phyloP scores from a whole-genome alignment of 1,284 basidiomycete genomes.

The Mycosarcoma mackinlayi region DNA sequence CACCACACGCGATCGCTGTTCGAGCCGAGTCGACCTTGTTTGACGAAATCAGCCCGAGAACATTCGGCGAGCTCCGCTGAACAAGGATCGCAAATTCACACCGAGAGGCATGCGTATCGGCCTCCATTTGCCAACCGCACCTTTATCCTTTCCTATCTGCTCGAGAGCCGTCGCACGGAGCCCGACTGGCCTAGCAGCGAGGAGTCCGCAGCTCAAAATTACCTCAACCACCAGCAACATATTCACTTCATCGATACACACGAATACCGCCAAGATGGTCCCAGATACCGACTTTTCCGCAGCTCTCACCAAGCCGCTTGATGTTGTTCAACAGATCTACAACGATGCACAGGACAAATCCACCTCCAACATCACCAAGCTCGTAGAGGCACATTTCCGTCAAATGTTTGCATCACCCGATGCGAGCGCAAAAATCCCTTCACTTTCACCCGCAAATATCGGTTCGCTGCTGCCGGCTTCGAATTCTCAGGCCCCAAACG shows the following conservation, averaged over 20 bases:
- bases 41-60: no score
- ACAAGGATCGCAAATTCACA: neutral
- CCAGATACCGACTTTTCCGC: conserved; percentile 51
- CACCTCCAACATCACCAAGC: conserved; percentile 27
- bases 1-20: no score
- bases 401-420: conserved; percentile 38
- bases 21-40: no score
- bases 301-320: conserved; percentile 46
- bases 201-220: neutral
- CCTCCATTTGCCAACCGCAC: neutral
- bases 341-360: conserved; percentile 36
- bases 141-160: neutral
- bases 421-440: conserved; percentile 42
- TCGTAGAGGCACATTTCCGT: conserved; percentile 43
- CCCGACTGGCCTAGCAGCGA: neutral
- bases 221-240: neutral
- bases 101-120: conserved; percentile 20
- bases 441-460: conserved; percentile 27
- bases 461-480: conserved; percentile 14
- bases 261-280: conserved; percentile 34
- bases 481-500: conserved; percentile 30
- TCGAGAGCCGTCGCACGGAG: neutral
- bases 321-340: conserved; percentile 47
- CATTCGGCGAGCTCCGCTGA: no score
- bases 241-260: neutral